Conservation (phyloP, 192 early-diverging fungal genomes). For the Funneliformis mosseae region DNA sequence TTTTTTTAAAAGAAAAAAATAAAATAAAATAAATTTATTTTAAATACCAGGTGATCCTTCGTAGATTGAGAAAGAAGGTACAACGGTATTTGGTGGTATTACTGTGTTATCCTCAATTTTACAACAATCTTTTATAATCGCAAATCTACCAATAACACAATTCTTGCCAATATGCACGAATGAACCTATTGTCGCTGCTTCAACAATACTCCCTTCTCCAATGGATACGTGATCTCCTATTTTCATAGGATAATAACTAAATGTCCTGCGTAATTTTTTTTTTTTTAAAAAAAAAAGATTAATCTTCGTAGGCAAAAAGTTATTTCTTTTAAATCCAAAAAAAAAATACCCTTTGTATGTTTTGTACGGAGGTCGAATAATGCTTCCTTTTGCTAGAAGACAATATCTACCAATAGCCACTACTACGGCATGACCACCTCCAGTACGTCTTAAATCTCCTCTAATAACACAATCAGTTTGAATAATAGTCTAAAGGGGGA, state of each 20-base stretch:
- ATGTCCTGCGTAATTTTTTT: slow-evolving; percentile 55
- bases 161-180: slow-evolving; percentile 91
- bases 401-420: slow-evolving; percentile 93
- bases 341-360: slow-evolving; percentile 80
- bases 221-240: slow-evolving; percentile 92
- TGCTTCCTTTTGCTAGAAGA: slow-evolving; percentile 69
- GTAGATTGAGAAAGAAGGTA: slow-evolving; percentile 92
- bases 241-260: slow-evolving; percentile 97
- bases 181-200: slow-evolving; percentile 90
- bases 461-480: slow-evolving; percentile 89
- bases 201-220: slow-evolving; percentile 85
- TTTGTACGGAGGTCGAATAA: slow-evolving; percentile 94
- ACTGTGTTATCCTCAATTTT: slow-evolving; percentile 89
- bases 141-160: slow-evolving; percentile 92
- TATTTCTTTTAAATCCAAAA: no score
- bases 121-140: slow-evolving; percentile 94
- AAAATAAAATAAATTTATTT: slow-evolving; percentile 2
- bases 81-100: slow-evolving; percentile 86
- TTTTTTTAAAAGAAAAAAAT: no score
- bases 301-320: no score
- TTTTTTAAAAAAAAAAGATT: no score
- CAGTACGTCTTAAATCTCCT: slow-evolving; percentile 90
- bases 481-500: slow-evolving; percentile 75
- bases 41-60: slow-evolving; percentile 75
- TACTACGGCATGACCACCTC: slow-evolving; percentile 81